Percentiles rank a stretch among this genome's conserved stretches.
Evolutionary conservation across 1,139 yeast species (phyloP).

Genomic region (Eremothecium cymbalariae): DNA sequence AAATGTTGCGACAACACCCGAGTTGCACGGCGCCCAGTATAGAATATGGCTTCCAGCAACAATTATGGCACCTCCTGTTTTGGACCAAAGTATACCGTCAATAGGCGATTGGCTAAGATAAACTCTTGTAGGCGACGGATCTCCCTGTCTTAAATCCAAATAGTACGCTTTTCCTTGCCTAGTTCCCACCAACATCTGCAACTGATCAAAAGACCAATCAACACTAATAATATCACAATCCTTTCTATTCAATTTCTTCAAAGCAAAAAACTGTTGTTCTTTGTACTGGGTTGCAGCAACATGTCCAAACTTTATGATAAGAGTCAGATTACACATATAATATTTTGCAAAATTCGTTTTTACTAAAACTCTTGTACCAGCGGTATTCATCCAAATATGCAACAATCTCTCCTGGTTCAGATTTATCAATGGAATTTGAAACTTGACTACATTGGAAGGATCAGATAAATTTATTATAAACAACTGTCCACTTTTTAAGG

Average conservation of each 20-base stretch:
- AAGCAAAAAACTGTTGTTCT: conserved; percentile 10
- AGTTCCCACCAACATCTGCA: conserved; percentile 23
- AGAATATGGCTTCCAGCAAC: conserved; percentile 37
- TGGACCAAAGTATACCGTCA: conserved; percentile 23
- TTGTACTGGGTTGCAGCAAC: conserved; percentile 4
- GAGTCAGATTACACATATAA: conserved; percentile 17
- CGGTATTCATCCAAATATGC: conserved; percentile 23
- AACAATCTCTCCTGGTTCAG: conserved; percentile 19
- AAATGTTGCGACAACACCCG: conserved; percentile 15
- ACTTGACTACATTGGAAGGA: conserved; percentile 24
- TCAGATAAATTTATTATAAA: conserved; percentile 25
- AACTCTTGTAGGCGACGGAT: conserved; percentile 13
- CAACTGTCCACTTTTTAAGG: conserved; percentile 23
- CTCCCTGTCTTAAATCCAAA: conserved; percentile 14
- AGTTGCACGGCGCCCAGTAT: conserved; percentile 32
- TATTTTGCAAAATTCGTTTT: conserved; percentile 30
- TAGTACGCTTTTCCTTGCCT: conserved; percentile 21
- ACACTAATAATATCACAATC: conserved; percentile 21
- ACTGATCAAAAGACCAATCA: conserved; percentile 16
- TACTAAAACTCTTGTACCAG: conserved; percentile 17
- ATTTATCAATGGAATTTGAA: conserved; percentile 17
- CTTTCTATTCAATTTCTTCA: conserved; percentile 22
- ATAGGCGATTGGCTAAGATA: conserved; percentile 13
- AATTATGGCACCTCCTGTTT: conserved; percentile 14
- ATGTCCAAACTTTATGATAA: conserved; percentile 7